These are phyloP conservation scores for Yamadazyma diddensiae DNA, from an alignment of 1,139 yeast species.

Conservation along the genomic window DNA sequence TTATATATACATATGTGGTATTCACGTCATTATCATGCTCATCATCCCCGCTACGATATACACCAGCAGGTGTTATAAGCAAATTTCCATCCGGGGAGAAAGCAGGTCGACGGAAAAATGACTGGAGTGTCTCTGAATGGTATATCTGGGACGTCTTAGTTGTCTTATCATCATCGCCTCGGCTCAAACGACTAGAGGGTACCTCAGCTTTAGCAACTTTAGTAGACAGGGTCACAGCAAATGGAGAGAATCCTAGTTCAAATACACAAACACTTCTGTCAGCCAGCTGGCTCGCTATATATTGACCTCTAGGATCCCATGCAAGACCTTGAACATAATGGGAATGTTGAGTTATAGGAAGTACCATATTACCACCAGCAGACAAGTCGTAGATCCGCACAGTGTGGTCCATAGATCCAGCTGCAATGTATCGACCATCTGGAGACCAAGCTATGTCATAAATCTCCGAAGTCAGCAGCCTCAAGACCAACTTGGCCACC, in stretches of 20 bases:
- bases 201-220: conserved; percentile 16
- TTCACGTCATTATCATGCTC: conserved; percentile 26
- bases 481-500: conserved; percentile 54
- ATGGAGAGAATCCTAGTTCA: background rate
- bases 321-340: conserved; percentile 95
- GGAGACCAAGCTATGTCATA: conserved; percentile 95
- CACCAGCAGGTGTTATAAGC: conserved; percentile 80
- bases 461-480: conserved; percentile 70
- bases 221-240: conserved; percentile 1
- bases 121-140: conserved; percentile 82
- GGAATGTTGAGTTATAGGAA: conserved; percentile 66
- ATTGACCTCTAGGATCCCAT: conserved; percentile 88
- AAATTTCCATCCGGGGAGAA: conserved; percentile 90
- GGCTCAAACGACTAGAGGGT: conserved; percentile 6
- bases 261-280: conserved; percentile 62
- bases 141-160: conserved; percentile 37
- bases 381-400: conserved; percentile 63
- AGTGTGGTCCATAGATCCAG: conserved; percentile 90
- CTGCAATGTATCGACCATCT: conserved; percentile 65
- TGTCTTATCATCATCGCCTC: background rate
- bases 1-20: conserved; percentile 73
- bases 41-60: conserved; percentile 32
- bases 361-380: conserved; percentile 53
- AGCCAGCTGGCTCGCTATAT: conserved; percentile 82
- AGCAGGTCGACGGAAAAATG: conserved; percentile 80